Percentiles rank a stretch among this genome's conserved stretches.
Evolutionary conservation across 805 yeast species (phyloP).

Genomic region (Barnettozyma wickerhamii): DNA sequence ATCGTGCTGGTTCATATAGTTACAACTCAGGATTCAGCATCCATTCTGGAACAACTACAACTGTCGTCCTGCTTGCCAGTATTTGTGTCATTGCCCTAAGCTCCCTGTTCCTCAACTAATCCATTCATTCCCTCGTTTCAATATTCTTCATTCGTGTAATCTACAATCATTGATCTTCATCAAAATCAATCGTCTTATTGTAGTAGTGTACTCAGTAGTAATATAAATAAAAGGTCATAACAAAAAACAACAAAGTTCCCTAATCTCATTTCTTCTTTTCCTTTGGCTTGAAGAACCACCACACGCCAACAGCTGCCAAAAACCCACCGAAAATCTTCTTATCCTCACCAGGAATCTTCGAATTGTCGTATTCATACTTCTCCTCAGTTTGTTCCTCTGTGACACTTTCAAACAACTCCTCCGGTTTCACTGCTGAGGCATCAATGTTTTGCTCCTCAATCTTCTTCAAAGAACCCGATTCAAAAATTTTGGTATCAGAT

Average conservation of each 20-base stretch:
- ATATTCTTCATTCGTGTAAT: too few relatives aligned
- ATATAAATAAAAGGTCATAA: too few relatives aligned
- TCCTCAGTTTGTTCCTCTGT: slow-evolving; percentile 15
- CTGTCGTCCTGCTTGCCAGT: slow-evolving; percentile 11
- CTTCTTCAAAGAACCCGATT: slow-evolving; percentile 16
- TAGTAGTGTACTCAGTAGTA: too few relatives aligned
- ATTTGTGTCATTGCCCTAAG: slow-evolving; percentile 10
- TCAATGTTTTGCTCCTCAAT: slow-evolving; percentile 14
- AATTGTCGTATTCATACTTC: slow-evolving; percentile 15
- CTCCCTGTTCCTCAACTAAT: background rate
- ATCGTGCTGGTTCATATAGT: too few relatives aligned
- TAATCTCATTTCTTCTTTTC: slow-evolving; percentile 3
- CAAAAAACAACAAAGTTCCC: background rate
- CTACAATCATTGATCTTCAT: too few relatives aligned
- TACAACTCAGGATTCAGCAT: slow-evolving; percentile 2
- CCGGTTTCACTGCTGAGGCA: slow-evolving; percentile 10
- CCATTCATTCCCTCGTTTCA: too few relatives aligned
- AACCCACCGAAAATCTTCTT: slow-evolving; percentile 23
- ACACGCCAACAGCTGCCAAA: slow-evolving; percentile 24
- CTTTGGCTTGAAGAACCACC: slow-evolving; percentile 26
- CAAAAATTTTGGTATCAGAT: slow-evolving; percentile 21
- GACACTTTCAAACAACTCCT: slow-evolving; percentile 8
- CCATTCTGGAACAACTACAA: slow-evolving; percentile 4
- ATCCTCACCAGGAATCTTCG: slow-evolving; percentile 21
- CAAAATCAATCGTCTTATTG: too few relatives aligned